Base-by-base conservation (phyloP, 2,329 filamentous ascomycete species). In the Sporothrix pseudoabietina region DNA sequence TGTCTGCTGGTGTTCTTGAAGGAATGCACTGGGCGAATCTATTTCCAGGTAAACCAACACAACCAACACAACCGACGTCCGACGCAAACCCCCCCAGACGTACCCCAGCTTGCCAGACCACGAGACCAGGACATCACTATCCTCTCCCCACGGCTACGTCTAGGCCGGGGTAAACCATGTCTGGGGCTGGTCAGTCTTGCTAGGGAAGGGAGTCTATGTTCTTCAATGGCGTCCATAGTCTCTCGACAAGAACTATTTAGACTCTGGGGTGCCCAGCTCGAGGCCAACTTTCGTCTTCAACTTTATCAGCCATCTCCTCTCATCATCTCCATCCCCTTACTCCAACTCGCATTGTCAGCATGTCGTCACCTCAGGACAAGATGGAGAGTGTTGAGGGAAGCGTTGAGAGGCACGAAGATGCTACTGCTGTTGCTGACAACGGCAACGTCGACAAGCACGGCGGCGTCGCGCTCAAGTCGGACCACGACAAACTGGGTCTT, bases 391-490 rank as follows among this genome's bases (percentile, higher is more conserved):
- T 47, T 4, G n/a, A 47, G n/a, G 61, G 61, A 39, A 47, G 19
- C 22, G 61, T 66, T 22, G 61, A 66, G 61, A 66, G 47, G 35
- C 61, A 66, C n/a, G 61, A 66, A 26, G 22, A n/a, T 4, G 52
- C 8, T 30, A n/a, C 19, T 63, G 57, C 12, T 57, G 54, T n/a
- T 30, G 30, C n/a, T 12, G 52, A 22, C n/a, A 10, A 32, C 19
- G 2, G 10, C 30, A 32, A 57, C 10, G 12, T 14, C 16, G 57
- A 66, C 14, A 71, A 68, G 47, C 68, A 63, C 16, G 39, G 39
- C 12, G 44, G 65, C 26, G 74, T 73, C 4, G 47, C 70, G 52
- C 55, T 75, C 22, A 72, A 74, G 72, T 74, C 74, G 8, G 57
- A 55, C 44, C 61, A 71, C 19, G 74, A 75, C 49, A 55, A 71